Evolutionary conservation across 805 yeast genomes (phyloP).

Genomic region (Schwanniomyces polymorphus): DNA sequence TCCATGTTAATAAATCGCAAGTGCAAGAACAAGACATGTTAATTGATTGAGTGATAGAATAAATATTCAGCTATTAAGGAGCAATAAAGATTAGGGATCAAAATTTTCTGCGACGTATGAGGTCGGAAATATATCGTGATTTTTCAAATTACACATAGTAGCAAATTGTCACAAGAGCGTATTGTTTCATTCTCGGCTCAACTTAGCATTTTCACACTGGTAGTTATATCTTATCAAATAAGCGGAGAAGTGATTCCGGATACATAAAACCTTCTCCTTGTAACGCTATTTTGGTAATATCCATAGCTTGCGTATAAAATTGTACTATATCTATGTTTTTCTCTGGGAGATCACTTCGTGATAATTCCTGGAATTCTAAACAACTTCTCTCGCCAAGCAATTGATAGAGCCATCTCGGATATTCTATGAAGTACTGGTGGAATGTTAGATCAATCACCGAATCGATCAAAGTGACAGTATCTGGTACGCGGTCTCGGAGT

Average conservation of each 20-base stretch:
- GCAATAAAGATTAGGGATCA: constrained; percentile 6
- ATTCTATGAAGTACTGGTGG: constrained; percentile 8
- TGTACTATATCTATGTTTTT: constrained; percentile 4
- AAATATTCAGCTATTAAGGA: background rate
- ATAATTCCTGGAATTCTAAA: constrained; percentile 10
- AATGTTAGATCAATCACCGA: constrained; percentile 7
- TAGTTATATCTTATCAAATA: background rate
- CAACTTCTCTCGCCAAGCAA: constrained; percentile 17
- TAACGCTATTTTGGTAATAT: constrained; percentile 1
- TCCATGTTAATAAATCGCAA: constrained; percentile 62
- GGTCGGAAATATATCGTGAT: background rate
- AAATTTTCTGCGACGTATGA: background rate
- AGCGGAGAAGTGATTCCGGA: background rate
- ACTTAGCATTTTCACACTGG: background rate
- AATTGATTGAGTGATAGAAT: background rate
- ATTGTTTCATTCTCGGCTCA: background rate
- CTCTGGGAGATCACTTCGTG: background rate
- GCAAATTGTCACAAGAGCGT: constrained; percentile 5
- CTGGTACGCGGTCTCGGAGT: constrained; percentile 10
- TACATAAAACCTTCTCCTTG: background rate
- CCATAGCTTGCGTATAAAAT: constrained; percentile 1
- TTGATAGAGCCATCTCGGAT: constrained; percentile 12
- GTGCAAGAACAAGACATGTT: constrained; percentile 3
- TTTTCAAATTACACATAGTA: background rate
- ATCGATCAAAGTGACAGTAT: constrained; percentile 2